These are phyloP conservation scores for Colletotrichum falcatum DNA, from an alignment of 2,329 filamentous ascomycete species.

Conservation along the genomic window DNA sequence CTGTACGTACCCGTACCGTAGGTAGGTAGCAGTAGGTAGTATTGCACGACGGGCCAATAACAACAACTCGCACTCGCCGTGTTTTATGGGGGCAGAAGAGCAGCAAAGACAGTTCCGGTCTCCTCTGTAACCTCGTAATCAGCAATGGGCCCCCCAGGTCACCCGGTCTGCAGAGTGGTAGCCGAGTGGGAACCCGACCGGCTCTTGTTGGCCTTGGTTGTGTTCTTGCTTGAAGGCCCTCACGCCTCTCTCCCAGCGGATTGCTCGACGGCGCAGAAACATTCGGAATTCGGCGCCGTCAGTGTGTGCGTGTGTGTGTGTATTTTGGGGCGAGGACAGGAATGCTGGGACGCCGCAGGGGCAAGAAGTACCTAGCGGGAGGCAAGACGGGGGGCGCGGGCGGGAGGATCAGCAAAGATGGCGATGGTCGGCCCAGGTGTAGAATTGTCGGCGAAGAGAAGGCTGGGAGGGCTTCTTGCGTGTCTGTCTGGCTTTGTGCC, in stretches of 20 bases:
- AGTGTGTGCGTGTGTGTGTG: slow-evolving; percentile 25
- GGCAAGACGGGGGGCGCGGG: neutral
- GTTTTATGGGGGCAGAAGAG: slow-evolving; percentile 38
- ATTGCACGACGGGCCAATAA: no score
- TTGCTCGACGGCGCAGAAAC: neutral
- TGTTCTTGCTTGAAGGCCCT: neutral
- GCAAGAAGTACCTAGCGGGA: neutral
- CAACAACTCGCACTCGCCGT: slow-evolving; percentile 1
- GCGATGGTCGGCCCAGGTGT: slow-evolving; percentile 4
- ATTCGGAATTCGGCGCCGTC: slow-evolving; percentile 27
- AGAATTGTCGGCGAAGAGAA: slow-evolving; percentile 1
- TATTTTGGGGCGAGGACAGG: slow-evolving; percentile 14
- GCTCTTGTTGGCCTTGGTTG: neutral
- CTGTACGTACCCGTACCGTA: neutral
- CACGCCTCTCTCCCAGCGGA: slow-evolving; percentile 1
- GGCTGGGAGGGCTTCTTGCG: neutral
- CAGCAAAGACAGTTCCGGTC: slow-evolving; percentile 19
- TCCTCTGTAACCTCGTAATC: slow-evolving; percentile 40
- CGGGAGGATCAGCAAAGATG: slow-evolving; percentile 23
- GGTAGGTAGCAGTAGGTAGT: neutral
- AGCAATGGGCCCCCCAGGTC: slow-evolving; percentile 31
- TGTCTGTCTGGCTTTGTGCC: neutral
- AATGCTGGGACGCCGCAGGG: slow-evolving; percentile 29
- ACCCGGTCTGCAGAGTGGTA: slow-evolving; percentile 30
- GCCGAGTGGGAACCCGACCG: slow-evolving; percentile 26